These are phyloP conservation scores for Phytopythium litorale DNA, from an alignment of 352 stramenopile genomes.

Conservation along the genomic window DNA sequence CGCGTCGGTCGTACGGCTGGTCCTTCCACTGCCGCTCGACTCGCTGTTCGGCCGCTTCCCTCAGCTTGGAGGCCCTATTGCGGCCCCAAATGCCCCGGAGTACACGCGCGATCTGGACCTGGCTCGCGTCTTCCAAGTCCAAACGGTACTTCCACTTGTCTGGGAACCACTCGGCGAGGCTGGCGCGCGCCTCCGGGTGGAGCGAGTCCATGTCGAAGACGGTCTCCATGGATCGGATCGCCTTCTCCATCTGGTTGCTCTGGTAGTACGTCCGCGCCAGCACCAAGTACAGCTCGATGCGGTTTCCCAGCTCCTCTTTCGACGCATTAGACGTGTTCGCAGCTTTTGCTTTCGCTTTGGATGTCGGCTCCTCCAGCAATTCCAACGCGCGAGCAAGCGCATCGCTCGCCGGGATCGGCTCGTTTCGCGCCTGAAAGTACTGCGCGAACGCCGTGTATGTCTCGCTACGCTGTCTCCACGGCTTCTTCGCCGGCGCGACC, in stretches of 20 bases:
- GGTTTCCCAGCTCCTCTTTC: constrained; percentile 3
- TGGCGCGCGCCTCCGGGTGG: constrained; percentile 48
- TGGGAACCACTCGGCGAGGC: constrained; percentile 58
- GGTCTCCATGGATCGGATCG: constrained; percentile 66
- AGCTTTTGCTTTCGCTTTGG: neutral
- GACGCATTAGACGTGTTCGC: neutral
- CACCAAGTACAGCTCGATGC: constrained; percentile 47
- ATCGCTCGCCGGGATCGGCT: constrained; percentile 49
- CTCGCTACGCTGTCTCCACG: constrained; percentile 33
- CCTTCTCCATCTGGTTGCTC: constrained; percentile 75
- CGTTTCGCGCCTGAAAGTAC: constrained; percentile 37
- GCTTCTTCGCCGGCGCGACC: constrained; percentile 22
- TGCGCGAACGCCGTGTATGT: constrained; percentile 47
- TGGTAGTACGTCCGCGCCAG: constrained; percentile 64
- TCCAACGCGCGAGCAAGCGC: constrained; percentile 49
- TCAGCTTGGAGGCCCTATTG: constrained; percentile 12
- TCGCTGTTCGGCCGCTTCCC: constrained; percentile 14
- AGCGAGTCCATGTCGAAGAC: constrained; percentile 56
- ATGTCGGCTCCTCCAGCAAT: constrained; percentile 25
- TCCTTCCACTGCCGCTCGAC: constrained; percentile 26
- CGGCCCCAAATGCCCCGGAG: constrained; percentile 60
- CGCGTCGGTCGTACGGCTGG: constrained; percentile 34
- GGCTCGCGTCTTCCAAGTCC: constrained; percentile 60
- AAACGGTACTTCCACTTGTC: constrained; percentile 70
- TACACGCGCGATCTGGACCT: constrained; percentile 62